Conservation (phyloP, 495 filamentous ascomycete species). For the Annulohypoxylon stygium region DNA sequence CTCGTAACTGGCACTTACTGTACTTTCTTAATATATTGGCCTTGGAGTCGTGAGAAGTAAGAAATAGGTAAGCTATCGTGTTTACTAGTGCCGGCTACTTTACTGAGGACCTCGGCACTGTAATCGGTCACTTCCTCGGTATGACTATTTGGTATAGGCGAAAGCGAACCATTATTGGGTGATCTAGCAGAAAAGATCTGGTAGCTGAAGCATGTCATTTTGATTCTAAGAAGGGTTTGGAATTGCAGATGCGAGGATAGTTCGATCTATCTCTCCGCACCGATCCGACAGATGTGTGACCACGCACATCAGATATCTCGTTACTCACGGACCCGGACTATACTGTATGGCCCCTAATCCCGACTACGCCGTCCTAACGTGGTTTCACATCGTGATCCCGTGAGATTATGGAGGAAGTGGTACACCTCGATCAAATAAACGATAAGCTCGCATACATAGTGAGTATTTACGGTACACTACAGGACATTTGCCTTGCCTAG, state of each 20-base stretch:
- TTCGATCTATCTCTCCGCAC: not conserved
- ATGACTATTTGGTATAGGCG: not conserved
- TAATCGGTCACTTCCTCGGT: conserved; percentile 5
- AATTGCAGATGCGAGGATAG: not conserved
- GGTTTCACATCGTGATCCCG: conserved; percentile 11
- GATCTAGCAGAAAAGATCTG: not conserved
- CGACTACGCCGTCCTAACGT: conserved; percentile 7
- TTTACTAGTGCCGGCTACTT: not conserved
- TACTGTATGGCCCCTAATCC: not conserved
- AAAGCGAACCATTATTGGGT: not conserved
- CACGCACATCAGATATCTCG: not conserved
- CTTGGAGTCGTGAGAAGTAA: not conserved
- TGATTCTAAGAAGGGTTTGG: not conserved
- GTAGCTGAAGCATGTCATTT: not conserved
- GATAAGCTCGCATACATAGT: not conserved
- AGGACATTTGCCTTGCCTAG: not conserved
- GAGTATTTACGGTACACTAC: not conserved
- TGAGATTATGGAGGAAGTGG: conserved; percentile 1
- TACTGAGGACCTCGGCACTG: not conserved
- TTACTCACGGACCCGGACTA: not conserved
- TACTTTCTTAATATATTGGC: conserved; percentile 3
- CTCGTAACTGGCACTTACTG: not conserved
- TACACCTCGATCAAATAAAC: conserved; percentile 1
- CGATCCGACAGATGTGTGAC: conserved; percentile 8
- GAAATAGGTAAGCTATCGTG: not conserved